Evolutionary conservation across 257 asterid species (phyloP), one percentile per base, ranked within the genome.

Genomic region (Solanum dulcamara): DNA sequence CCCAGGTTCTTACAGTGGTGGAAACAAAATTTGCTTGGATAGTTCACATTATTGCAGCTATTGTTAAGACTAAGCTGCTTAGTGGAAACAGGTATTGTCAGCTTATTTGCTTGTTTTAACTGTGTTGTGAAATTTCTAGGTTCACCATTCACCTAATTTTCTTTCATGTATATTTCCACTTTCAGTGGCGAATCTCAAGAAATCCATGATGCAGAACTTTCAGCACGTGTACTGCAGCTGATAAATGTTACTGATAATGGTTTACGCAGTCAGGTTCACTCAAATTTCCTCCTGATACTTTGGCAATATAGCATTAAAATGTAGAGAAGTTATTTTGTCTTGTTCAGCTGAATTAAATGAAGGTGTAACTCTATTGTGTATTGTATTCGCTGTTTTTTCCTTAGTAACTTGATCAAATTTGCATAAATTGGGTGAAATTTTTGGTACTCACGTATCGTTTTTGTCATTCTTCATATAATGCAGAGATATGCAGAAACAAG

Each of bases 11-110:
- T 84, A 90, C 97, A 18, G 87, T 93, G 53, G 90, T 93, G 86
- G 98, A 97, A 90, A 93, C 93, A 75, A 97, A 97, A 90, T 98
- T 95, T 86, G 95, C 98, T 87, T 97, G 99, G 99, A 88, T 95
- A 84, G 97, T 95, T 74, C 98, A 97, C 91, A 97, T 97, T 89
- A 87, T 97, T 89, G 98, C 99, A 86, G 92, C 98, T 84, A 91
- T 95, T 86, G 83, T 97, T 67, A 95, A 93, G 89, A 85, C 88
- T 84, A 97, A 92, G 91, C 98, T 93, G 90, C 90, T 93, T 83
- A 94, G 93, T 84, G 95, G 95, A 75, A 91, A 94, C 94, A 95
- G 97, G 99, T 94, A 83, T 84, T 46, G 62, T 11, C 64, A 17
- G 62, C 83, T 24, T 68, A 26, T 62, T 79, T 82, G 38, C 81